Percentiles rank a stretch among this genome's conserved stretches.
phyloP scores from a whole-genome alignment of 768 basidiomycete species.

The Suillus hirtellus region DNA sequence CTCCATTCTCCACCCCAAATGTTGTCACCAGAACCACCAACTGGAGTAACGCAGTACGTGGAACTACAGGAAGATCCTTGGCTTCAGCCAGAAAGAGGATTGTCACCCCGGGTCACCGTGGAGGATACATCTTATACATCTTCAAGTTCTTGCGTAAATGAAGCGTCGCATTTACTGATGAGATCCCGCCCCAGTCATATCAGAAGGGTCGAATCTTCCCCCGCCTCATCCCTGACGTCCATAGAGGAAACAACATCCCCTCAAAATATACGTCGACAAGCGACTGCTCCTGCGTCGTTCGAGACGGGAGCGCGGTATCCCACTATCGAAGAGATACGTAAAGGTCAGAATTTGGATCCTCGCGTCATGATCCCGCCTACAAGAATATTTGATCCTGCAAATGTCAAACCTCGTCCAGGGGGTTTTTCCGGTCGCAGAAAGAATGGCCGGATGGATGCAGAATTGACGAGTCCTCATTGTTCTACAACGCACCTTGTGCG shows the following conservation, averaged over 20 bases:
- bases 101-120: conserved; percentile 21
- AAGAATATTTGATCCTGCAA: conserved; percentile 28
- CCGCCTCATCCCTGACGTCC: conserved; percentile 10
- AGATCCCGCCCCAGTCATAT: conserved; percentile 12
- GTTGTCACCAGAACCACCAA: conserved; percentile 27
- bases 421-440: conserved; percentile 9
- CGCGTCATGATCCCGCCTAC: conserved; percentile 29
- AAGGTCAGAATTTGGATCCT: conserved; percentile 20
- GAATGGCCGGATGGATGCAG: neutral
- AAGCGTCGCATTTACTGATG: neutral
- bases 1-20: neutral
- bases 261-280: conserved; percentile 11
- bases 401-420: conserved; percentile 24
- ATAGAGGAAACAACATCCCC: conserved; percentile 18
- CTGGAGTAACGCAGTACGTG: conserved; percentile 24
- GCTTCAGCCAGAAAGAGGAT: conserved; percentile 10
- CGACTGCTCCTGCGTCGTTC: conserved; percentile 12
- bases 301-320: conserved; percentile 23
- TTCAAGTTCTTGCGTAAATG: conserved; percentile 9
- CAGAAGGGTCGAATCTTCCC: conserved; percentile 10
- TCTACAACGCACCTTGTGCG: neutral
- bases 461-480: neutral
- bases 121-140: conserved; percentile 21
- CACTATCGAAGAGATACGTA: conserved; percentile 20
- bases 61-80: conserved; percentile 19